Evolutionary conservation across 352 stramenopile genomes (phyloP), one percentile per base, ranked within the genome.

Genomic region (Phytophthora colocasiae): DNA sequence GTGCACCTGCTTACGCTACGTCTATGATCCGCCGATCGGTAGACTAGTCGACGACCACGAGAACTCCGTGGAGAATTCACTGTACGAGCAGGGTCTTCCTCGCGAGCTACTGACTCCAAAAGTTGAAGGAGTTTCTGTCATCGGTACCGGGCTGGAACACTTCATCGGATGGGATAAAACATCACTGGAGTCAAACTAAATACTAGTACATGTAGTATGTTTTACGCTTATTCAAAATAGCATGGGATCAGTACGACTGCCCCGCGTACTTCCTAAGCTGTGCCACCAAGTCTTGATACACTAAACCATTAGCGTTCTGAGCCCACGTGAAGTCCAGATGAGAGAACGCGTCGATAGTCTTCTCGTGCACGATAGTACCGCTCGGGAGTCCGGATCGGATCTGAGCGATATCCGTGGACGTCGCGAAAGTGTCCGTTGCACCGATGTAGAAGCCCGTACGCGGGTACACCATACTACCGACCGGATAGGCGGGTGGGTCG

Each of bases 311-410:
- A 19, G 58, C 66, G 38, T 85, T 82, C 39, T 55, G 57, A 2
- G 71, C 71, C 77, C 77, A 86, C 11, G 75, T 82, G 54, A 82
- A 86, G 72, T 86, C 74, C 29, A 86, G 52, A 52, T 86, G 77
- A 52, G 78, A 83, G 55, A 80, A 80, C 9, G 49, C 41, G 8
- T 77, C 47, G 24, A 80, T 52, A 12, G 53, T 49, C 47, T 77
- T 69, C 48, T 83, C 77, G 19, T 61, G 51, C n/a, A 83, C 52
- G 45, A 83, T 63, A 19, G 77, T 82, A 31, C 71, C 56, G 6
- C 32, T 26, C 5, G 73, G 73, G 6, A 84, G 60, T 14, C 51
- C 52, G 0, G 66, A 65, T 17, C 73, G 69, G 26, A 86, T 61
- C 54, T 75, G 75, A 17, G 54, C 64, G 19, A 84, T 61, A 46